A percentile compares a stretch with the other conserved stretches of the same genome.
Evolutionary conservation across 345 rosid species (phyloP).

Genomic region (Heritiera littoralis): DNA sequence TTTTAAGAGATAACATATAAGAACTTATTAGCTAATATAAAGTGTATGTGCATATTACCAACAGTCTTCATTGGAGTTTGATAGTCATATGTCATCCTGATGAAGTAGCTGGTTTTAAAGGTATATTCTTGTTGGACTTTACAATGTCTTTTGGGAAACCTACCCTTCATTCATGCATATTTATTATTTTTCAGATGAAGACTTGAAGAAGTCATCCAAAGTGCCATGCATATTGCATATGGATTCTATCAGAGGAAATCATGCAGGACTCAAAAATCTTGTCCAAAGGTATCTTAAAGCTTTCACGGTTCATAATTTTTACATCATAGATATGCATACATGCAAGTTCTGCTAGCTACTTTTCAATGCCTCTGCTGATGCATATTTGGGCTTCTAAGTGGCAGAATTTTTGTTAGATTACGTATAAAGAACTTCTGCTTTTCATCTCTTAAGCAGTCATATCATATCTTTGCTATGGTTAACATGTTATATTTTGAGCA

Average conservation of each 20-base stretch:
- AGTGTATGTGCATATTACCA: constrained; percentile 27
- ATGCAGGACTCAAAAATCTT: constrained; percentile 88
- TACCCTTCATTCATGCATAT: constrained; percentile 14
- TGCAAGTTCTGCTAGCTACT: not conserved
- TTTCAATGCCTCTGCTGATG: not conserved
- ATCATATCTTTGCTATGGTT: not conserved
- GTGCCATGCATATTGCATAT: constrained; percentile 93
- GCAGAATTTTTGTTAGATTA: not conserved
- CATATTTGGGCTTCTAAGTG: constrained; percentile 9
- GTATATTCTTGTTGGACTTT: constrained; percentile 39
- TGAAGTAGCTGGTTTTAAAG: constrained; percentile 66
- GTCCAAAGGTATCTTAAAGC: constrained; percentile 75
- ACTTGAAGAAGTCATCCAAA: constrained; percentile 44
- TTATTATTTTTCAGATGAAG: constrained; percentile 54
- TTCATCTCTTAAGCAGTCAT: not conserved
- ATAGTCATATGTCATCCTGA: constrained; percentile 93
- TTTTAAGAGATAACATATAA: constrained; percentile 8
- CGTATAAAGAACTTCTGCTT: not conserved
- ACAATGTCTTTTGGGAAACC: constrained; percentile 11
- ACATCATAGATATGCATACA: no score
- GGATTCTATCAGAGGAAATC: constrained; percentile 98
- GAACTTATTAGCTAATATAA: constrained; percentile 22
- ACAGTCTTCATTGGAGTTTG: constrained; percentile 99
- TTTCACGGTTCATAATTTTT: not conserved
- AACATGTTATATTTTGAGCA: not conserved